Percentiles rank a stretch among this genome's conserved stretches.
phyloP scores from a whole-genome alignment of 768 basidiomycete genomes.

The Russula earlei region DNA sequence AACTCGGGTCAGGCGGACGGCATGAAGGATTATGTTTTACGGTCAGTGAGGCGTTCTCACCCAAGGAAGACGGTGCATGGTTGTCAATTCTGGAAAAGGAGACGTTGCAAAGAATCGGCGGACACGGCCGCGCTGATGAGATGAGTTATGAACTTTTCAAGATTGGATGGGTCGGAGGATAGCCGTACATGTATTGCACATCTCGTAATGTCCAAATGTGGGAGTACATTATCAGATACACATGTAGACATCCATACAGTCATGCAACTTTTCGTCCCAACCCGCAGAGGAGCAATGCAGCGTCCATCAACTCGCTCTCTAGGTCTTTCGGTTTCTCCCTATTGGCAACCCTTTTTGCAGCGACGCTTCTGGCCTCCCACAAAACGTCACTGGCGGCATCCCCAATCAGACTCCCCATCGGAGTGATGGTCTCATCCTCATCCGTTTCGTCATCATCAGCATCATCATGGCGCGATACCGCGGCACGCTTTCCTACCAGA shows the following conservation, averaged over 20 bases:
- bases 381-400: background rate
- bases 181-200: background rate
- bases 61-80: constrained; percentile 10
- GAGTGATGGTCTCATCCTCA: constrained; percentile 56
- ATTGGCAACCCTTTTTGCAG: background rate
- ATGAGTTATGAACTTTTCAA: constrained; percentile 57
- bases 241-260: constrained; percentile 28
- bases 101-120: constrained; percentile 39
- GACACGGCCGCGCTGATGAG: constrained; percentile 62
- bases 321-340: background rate
- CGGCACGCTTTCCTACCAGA: constrained; percentile 34
- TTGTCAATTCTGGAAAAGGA: constrained; percentile 42
- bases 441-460: constrained; percentile 43
- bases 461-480: constrained; percentile 12
- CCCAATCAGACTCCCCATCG: constrained; percentile 29
- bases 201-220: constrained; percentile 34
- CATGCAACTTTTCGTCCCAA: constrained; percentile 27
- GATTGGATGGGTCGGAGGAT: constrained; percentile 53
- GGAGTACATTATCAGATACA: constrained; percentile 14
- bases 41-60: constrained; percentile 46
- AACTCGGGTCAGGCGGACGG: constrained; percentile 54
- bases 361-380: background rate
- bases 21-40: constrained; percentile 49
- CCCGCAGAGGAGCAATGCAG: constrained; percentile 11
- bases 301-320: constrained; percentile 13